phyloP scores from a whole-genome alignment of 768 basidiomycete genomes.

The Russula virescens region DNA sequence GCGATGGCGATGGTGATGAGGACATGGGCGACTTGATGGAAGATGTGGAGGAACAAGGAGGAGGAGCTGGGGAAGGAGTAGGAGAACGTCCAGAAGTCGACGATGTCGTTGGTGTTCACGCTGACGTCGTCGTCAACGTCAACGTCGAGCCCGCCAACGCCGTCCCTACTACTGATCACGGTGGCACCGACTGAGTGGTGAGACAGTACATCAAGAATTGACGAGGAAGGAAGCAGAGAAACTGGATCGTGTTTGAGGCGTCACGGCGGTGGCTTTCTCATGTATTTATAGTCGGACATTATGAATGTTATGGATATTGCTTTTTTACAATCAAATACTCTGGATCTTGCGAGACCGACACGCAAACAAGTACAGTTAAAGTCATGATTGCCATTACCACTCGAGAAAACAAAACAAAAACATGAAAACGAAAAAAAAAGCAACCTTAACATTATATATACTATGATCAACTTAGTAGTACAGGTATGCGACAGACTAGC shows the following conservation, averaged over 20 bases:
- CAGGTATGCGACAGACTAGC: slow-evolving; percentile 25
- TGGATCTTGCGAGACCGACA: too few species aligned
- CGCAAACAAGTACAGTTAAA: too few species aligned
- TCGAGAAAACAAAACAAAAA: too few species aligned
- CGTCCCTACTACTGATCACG: background rate
- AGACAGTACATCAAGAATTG: background rate
- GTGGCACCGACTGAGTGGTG: background rate
- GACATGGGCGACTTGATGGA: background rate
- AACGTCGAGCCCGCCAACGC: background rate
- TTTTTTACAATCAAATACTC: too few species aligned
- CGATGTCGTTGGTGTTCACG: background rate
- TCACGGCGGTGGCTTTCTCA: too few species aligned
- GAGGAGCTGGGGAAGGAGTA: background rate
- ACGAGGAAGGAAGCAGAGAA: background rate
- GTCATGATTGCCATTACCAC: too few species aligned
- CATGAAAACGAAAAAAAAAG: background rate
- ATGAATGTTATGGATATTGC: background rate
- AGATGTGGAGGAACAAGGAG: background rate
- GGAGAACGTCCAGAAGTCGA: too few species aligned
- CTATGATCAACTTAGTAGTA: slow-evolving; percentile 24
- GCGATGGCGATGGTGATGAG: background rate
- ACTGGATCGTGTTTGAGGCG: too few species aligned
- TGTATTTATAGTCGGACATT: background rate
- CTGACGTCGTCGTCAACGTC: background rate
- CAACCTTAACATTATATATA: slow-evolving; percentile 23